A percentile compares a stretch with the other conserved stretches of the same genome.
These are phyloP conservation scores for Arxiozyma slooffiae DNA, from an alignment of 1,139 yeast genomes.

Conservation along the genomic window DNA sequence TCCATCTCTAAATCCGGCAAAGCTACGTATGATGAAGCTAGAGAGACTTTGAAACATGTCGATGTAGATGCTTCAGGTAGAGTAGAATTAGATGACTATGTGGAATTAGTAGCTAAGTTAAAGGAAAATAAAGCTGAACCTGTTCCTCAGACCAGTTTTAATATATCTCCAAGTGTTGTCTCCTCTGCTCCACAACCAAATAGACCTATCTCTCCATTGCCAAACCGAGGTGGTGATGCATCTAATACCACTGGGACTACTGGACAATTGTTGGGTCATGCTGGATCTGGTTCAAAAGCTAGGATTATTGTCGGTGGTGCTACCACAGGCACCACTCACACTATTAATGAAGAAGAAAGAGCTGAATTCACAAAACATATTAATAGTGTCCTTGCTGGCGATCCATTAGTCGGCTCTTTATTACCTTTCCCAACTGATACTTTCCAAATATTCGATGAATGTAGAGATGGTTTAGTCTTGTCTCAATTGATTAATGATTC, in stretches of 20 bases:
- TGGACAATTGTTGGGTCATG: constrained; percentile 35
- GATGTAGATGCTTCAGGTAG: constrained; percentile 95
- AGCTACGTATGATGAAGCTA: constrained; percentile 80
- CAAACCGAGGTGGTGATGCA: constrained; percentile 17
- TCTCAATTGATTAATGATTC: constrained; percentile 93
- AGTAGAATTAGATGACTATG: constrained; percentile 92
- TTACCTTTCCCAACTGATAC: constrained; percentile 90
- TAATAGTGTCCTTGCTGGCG: constrained; percentile 87
- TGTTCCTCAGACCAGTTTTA: constrained; percentile 30
- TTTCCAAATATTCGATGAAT: constrained; percentile 92
- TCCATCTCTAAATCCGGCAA: constrained; percentile 70
- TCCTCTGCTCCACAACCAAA: constrained; percentile 17
- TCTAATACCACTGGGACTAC: constrained; percentile 17
- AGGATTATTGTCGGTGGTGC: constrained; percentile 77
- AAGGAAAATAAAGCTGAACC: constrained; percentile 36
- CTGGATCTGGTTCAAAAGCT: constrained; percentile 43
- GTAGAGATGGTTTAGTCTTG: constrained; percentile 87
- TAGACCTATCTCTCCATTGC: constrained; percentile 12
- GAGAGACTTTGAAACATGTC: constrained; percentile 84
- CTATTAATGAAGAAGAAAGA: constrained; percentile 94
- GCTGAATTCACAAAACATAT: constrained; percentile 93
- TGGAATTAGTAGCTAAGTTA: constrained; percentile 67
- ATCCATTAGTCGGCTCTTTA: constrained; percentile 70
- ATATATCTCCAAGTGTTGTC: constrained; percentile 17
- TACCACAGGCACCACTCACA: constrained; percentile 89